Evolutionary conservation across 441 rosid species (phyloP), one percentile per base, ranked within the genome.

Genomic region (Isatis lusitanica): DNA sequence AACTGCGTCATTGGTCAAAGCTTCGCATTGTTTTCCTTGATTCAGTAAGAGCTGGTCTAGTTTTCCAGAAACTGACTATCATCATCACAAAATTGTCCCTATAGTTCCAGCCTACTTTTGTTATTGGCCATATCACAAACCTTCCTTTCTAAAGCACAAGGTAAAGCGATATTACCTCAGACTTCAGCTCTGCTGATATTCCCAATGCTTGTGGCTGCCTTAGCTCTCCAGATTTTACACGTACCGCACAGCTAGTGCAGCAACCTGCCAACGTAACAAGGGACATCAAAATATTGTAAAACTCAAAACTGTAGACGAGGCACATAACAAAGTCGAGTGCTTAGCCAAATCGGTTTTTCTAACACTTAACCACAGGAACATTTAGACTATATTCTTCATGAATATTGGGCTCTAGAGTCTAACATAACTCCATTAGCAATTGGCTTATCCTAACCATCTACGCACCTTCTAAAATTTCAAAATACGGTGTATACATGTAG

Each of bases 161-260:
- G 71, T n/a, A 59, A 66, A 40, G 6, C 40, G 58, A 38, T 85
- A 60, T 48, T 84, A 83, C 98, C 97, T 92, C 87, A 1, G 87
- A 83, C 82, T 87, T 94, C 28, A 94, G 58, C 79, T 94, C 97
- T 21, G 97, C 88, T 65, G 97, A 94, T 79, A 94, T 92, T 65
- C 98, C 97, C n/a, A 93, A 81, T 10, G 98, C 97, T 85, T 93
- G 97, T 4, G 97, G 97, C 78, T 91, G 96, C 79, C 89, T 83
- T 58, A 94, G 69, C 73, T 92, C 75, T 72, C 98, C 98, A 63
- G 97, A 90, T 85, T 89, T 92, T 39, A 92, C 83, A 62, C 97
- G 93, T 11, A 90, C 97, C 2, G 98, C 97, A 77, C 97, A 92
- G 69, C 98, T 93, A 65, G 97, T 94, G 71, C 98, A 92, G 65